A percentile compares a stretch with the other conserved stretches of the same genome.
phyloP scores from a whole-genome alignment of 768 basidiomycete genomes.

The Sarcodon aspratus region DNA sequence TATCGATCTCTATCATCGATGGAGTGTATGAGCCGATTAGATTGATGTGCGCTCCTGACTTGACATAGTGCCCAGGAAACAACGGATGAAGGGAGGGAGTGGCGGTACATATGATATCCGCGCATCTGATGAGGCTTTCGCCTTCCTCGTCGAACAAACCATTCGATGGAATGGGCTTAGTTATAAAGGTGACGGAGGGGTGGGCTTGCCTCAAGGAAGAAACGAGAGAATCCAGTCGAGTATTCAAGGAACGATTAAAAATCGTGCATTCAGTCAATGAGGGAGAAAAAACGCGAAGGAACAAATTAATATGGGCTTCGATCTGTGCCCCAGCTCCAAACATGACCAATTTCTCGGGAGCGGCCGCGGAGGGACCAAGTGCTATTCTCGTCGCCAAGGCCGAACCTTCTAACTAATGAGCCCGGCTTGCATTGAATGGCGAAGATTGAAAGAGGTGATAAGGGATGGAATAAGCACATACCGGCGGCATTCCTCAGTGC shows the following conservation, averaged over 20 bases:
- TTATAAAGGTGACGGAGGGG: slow-evolving; percentile 11
- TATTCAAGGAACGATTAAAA: slow-evolving; percentile 47
- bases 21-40: slow-evolving; percentile 79
- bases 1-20: slow-evolving; percentile 65
- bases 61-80: slow-evolving; percentile 57
- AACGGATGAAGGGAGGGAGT: slow-evolving; percentile 64
- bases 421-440: not conserved
- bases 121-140: slow-evolving; percentile 22
- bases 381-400: slow-evolving; percentile 53
- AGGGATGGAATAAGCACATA: slow-evolving; percentile 16
- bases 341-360: slow-evolving; percentile 37
- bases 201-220: slow-evolving; percentile 15
- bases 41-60: slow-evolving; percentile 54
- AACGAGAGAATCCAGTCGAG: slow-evolving; percentile 31
- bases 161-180: not conserved
- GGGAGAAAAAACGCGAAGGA: slow-evolving; percentile 39
- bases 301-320: slow-evolving; percentile 50
- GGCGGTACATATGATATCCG: slow-evolving; percentile 63
- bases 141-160: slow-evolving; percentile 3
- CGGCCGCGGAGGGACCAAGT: slow-evolving; percentile 15
- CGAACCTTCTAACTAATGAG: slow-evolving; percentile 36
- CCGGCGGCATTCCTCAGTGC: slow-evolving; percentile 78
- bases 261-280: slow-evolving; percentile 44
- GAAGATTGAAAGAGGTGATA: not conserved
- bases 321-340: slow-evolving; percentile 73